Base-by-base conservation (phyloP, 192 early-diverging fungal species). In the Phlyctochytrium planicorne region DNA sequence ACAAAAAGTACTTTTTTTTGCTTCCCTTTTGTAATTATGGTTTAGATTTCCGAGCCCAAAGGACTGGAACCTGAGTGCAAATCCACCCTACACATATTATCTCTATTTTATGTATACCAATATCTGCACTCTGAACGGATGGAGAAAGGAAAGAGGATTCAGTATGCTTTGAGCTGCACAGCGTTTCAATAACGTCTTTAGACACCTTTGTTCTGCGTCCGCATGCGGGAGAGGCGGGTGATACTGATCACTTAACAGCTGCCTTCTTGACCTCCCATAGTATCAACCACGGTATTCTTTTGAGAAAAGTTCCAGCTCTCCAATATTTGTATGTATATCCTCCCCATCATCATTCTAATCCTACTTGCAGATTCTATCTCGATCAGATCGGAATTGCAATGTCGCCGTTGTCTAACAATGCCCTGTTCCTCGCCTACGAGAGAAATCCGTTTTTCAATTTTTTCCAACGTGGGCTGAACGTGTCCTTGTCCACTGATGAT, bases 381-480 rank as follows among this genome's bases (percentile, higher is more conserved):
- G 89, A 93, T 72, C 95, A 98, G 69, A 94, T 98, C 52, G 94
- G 93, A 24, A 90, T 98, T 67, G 94, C 95, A 64, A 96, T 98
- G 95, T 94, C 91, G 14, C 95, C 95, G 24, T 82, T 98, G 2
- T 95, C 93, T 31, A 98, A 98, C 84, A 98, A 98, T 73, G 94
- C 95, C 1, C 77, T 98, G 31, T 98, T 98, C 71, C 77, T 98
- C 57, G 91, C 88, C 24, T 95, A 93, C 69, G 93, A 98, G 75
- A 83, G 94, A 63, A 95, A 98, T 70, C 94, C 94, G 0, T 91
- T 98, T 66, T 83, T 90, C 59, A 73, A 84, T 6, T 98, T 92
- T 77, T 96, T 95, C 83, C 91, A 98, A 65, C 87, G 94, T 34
- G 95, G 95, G 0, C 84, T 98, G 32, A 95, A 98, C 73, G 91